Base-by-base conservation (phyloP, 1,139 yeast genomes). In the Nadsonia commutata region DNA sequence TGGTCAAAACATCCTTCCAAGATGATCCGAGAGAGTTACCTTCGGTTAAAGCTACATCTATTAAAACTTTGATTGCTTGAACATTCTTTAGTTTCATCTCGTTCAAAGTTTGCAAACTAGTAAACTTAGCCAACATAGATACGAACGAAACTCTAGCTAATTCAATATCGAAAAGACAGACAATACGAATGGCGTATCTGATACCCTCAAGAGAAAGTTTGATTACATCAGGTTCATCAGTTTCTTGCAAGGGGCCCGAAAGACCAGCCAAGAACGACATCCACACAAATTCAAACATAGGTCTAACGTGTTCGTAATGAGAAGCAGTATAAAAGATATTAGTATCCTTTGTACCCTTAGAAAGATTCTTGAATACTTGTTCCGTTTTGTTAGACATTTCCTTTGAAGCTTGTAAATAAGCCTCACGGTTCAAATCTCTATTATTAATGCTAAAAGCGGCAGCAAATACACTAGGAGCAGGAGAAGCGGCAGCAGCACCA, bases 261-360 rank as follows among this genome's bases (percentile, higher is more conserved):
- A 93, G 70, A 0, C 95, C 96, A 4, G 96, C 98, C 51, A 93
- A 68, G 43, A 90, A 74, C 0, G 96, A 85, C 96, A 90, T 86
- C 99, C 99, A 93, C 41, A 84, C 68, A 13, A 85, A 85, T 55
- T 88, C 96, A 63, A 90, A 90, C 58, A 93, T 84, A 1, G 96
- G 90, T 56, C 76, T 81, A 19, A 88, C 95, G 58, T 90, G 96
- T 51, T 85, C 93, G 18, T 84, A 76, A 57, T 82, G 90, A 2
- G 90, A 78, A 0, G 95, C 78, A 44, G 75, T 72, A 51, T 68
- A 71, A 52, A 68, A 73, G 18, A 62, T 62, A 9, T 52, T 56
- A n/a, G 46, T 36, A 18, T 38, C 40, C 39, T 36, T 43, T 41
- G 7, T 38, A 40, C 38, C 38, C 18, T 41, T 18, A 36, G 39